Percentiles rank a stretch among this genome's conserved stretches.
These are phyloP conservation scores for Zygotorulaspora chibaensis DNA, from an alignment of 805 yeast species.

Conservation along the genomic window DNA sequence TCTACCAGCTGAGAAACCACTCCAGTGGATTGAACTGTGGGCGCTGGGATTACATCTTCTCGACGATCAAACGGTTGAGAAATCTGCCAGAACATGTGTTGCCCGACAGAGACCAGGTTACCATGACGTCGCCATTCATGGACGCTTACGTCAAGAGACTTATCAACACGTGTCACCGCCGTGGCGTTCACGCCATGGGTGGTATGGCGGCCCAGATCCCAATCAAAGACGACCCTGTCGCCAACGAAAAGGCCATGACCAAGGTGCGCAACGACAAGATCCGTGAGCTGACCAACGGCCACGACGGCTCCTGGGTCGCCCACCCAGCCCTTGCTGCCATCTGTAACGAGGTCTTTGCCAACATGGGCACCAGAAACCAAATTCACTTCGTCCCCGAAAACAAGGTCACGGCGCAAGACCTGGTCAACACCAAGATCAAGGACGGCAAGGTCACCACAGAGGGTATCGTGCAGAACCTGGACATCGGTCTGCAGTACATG, in stretches of 20 bases:
- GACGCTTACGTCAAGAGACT: conserved; percentile 67
- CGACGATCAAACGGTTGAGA: conserved; percentile 71
- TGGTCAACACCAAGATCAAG: conserved; percentile 60
- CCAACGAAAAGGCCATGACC: conserved; percentile 63
- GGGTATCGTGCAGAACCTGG: conserved; percentile 68
- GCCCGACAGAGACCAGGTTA: conserved; percentile 77
- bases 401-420: conserved; percentile 49
- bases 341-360: conserved; percentile 66
- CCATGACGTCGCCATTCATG: conserved; percentile 81
- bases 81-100: conserved; percentile 61
- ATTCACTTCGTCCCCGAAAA: conserved; percentile 46
- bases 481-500: conserved; percentile 74
- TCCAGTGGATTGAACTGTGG: conserved; percentile 83
- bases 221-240: conserved; percentile 62
- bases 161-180: conserved; percentile 68
- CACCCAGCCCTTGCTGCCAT: conserved; percentile 78
- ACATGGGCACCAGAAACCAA: conserved; percentile 83
- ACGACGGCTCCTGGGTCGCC: conserved; percentile 88
- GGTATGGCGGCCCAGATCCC: conserved; percentile 91
- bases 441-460: conserved; percentile 60
- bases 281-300: conserved; percentile 73
- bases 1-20: conserved; percentile 71
- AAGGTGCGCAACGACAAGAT: conserved; percentile 72
- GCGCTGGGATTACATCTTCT: conserved; percentile 84
- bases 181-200: conserved; percentile 84